Percentiles rank a stretch among this genome's conserved stretches.
phyloP scores from a whole-genome alignment of 2,329 filamentous ascomycete genomes.

The Westerdykella aurantiaca region DNA sequence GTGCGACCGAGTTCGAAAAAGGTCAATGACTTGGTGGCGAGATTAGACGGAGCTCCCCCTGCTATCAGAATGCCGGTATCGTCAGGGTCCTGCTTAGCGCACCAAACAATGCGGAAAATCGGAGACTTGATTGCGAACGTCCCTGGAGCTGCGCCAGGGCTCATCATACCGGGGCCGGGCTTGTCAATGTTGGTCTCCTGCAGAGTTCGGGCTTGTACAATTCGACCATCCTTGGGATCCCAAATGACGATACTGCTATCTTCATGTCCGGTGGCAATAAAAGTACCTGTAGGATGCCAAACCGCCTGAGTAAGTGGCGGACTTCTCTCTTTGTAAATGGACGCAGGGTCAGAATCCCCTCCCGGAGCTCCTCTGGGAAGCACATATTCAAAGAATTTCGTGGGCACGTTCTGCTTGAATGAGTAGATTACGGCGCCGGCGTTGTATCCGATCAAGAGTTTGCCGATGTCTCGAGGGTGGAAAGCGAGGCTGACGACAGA shows the following conservation, averaged over 20 bases:
- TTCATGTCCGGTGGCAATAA: conserved; percentile 79
- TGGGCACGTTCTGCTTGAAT: conserved; percentile 80
- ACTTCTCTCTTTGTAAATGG: conserved; percentile 57
- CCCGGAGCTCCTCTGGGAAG: conserved; percentile 77
- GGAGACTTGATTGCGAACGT: conserved; percentile 62
- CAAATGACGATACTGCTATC: conserved; percentile 90
- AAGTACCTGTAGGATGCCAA: conserved; percentile 94
- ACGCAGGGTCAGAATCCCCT: conserved; percentile 60
- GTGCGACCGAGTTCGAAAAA: conserved; percentile 86
- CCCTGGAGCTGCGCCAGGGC: conserved; percentile 41
- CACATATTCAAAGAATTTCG: conserved; percentile 77
- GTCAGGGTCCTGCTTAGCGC: conserved; percentile 83
- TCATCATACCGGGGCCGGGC: conserved; percentile 46
- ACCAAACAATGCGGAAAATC: conserved; percentile 79
- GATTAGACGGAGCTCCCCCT: conserved; percentile 66
- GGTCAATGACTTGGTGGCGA: conserved; percentile 69
- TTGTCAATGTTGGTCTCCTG: conserved; percentile 68
- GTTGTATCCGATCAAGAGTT: conserved; percentile 82
- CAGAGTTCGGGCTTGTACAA: conserved; percentile 77
- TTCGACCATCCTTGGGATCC: conserved; percentile 82
- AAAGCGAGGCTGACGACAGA: conserved; percentile 73
- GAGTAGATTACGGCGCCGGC: conserved; percentile 86
- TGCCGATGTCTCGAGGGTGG: conserved; percentile 88
- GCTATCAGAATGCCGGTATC: conserved; percentile 85
- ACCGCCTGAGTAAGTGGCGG: conserved; percentile 76